These are phyloP conservation scores for Gossypium mustelinum DNA, from an alignment of 345 rosid species.

Conservation along the genomic window DNA sequence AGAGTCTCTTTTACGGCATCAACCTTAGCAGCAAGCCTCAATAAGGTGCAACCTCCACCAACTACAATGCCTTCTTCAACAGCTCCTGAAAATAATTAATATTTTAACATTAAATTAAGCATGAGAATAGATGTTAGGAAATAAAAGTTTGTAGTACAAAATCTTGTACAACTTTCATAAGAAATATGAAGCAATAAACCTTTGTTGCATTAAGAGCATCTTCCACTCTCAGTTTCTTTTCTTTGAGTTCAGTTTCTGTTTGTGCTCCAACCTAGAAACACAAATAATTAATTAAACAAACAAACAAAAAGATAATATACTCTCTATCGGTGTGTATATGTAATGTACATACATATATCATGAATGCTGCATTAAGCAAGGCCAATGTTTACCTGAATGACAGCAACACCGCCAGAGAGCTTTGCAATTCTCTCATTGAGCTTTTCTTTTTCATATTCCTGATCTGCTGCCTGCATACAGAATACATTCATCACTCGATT, in stretches of 20 bases:
- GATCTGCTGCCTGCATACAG: conserved; percentile 61
- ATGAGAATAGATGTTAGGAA: background rate
- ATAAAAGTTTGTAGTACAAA: background rate
- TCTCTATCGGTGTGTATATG: too few relatives aligned
- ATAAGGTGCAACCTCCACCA: conserved; percentile 82
- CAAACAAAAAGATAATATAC: background rate
- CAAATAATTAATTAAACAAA: background rate
- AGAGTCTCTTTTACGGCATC: conserved; percentile 70
- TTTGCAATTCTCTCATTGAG: conserved; percentile 91
- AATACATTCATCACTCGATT: background rate
- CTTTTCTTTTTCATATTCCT: conserved; percentile 90
- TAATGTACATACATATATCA: background rate
- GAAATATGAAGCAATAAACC: conserved; percentile 32
- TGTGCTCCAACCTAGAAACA: conserved; percentile 67
- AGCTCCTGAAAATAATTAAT: conserved; percentile 41
- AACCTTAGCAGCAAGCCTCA: conserved; percentile 65
- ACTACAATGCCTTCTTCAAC: conserved; percentile 90
- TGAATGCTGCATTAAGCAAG: background rate
- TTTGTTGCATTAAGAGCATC: conserved; percentile 99
- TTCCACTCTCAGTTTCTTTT: conserved; percentile 93
- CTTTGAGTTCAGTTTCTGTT: conserved; percentile 91
- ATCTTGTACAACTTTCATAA: background rate
- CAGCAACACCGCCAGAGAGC: conserved; percentile 83
- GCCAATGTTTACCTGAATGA: conserved; percentile 50
- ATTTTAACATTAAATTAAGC: background rate